phyloP scores from a whole-genome alignment of 2,329 filamentous ascomycete species.

The Aspergillus ustus region DNA sequence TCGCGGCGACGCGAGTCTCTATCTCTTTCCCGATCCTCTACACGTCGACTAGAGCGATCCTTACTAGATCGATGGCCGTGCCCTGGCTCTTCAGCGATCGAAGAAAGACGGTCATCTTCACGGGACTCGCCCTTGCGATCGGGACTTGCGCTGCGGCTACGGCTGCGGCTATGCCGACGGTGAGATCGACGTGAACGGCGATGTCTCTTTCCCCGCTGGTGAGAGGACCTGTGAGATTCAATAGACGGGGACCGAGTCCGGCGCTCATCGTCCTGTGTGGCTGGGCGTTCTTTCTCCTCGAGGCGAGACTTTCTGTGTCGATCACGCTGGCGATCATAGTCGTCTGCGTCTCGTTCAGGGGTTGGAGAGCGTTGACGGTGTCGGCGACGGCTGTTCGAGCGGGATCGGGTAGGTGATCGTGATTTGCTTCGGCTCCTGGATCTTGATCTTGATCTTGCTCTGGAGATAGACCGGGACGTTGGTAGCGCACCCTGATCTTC shows the following conservation, averaged over 20 bases:
- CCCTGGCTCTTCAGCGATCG: conserved; percentile 30
- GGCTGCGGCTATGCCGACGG: conserved; percentile 44
- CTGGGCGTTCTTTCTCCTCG: conserved; percentile 50
- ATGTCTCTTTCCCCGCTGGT: conserved; percentile 66
- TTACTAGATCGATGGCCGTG: conserved; percentile 35
- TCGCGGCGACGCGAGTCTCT: conserved; percentile 7
- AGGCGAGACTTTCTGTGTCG: conserved; percentile 33
- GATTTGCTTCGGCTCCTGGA: conserved; percentile 26
- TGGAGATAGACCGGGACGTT: conserved; percentile 31
- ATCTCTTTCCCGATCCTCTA: conserved; percentile 28
- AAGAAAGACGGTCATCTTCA: conserved; percentile 43
- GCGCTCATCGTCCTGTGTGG: conserved; percentile 48
- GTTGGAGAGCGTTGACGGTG: conserved; percentile 57
- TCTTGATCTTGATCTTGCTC: conserved; percentile 36
- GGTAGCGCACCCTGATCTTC: conserved; percentile 33
- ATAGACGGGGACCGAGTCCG: conserved; percentile 69
- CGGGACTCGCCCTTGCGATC: conserved; percentile 39
- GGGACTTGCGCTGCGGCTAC: conserved; percentile 16
- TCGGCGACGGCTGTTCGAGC: conserved; percentile 54
- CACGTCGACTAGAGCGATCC: conserved; percentile 34
- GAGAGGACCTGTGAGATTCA: conserved; percentile 61
- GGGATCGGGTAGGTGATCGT: conserved; percentile 47
- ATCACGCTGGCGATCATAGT: conserved; percentile 34
- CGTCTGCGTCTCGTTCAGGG: conserved; percentile 40
- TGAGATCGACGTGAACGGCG: conserved; percentile 55